Conservation (phyloP, 2,329 filamentous ascomycete genomes). For the Metarhizium guizhouense region DNA sequence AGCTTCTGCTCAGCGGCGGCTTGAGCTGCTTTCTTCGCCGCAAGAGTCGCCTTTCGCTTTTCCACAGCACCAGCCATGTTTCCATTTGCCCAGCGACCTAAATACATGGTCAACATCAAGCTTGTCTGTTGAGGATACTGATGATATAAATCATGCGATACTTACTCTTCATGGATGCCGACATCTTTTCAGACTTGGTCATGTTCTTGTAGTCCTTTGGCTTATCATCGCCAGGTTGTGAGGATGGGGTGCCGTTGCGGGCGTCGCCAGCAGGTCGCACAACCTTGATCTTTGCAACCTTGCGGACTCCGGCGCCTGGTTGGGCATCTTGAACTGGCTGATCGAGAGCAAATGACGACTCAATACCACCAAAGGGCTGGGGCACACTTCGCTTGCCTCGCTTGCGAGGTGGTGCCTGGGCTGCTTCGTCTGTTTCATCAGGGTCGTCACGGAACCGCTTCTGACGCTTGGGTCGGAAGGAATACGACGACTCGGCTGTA, state of each 20-base stretch:
- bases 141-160: neutral
- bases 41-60: constrained; percentile 51
- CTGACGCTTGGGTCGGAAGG: constrained; percentile 45
- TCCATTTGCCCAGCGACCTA: constrained; percentile 51
- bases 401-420: constrained; percentile 30
- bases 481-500: constrained; percentile 41
- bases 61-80: constrained; percentile 52
- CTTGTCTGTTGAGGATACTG: neutral
- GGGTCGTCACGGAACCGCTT: constrained; percentile 44
- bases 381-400: constrained; percentile 20
- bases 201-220: constrained; percentile 50
- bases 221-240: constrained; percentile 24
- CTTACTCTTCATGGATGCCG: constrained; percentile 55
- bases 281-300: constrained; percentile 30
- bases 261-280: constrained; percentile 19
- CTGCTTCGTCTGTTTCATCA: constrained; percentile 28
- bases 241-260: constrained; percentile 22
- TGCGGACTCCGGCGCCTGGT: constrained; percentile 16
- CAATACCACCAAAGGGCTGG: constrained; percentile 5
- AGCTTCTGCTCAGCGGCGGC: constrained; percentile 28
- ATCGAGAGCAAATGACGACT: constrained; percentile 10
- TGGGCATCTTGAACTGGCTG: constrained; percentile 14
- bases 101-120: constrained; percentile 13
- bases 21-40: constrained; percentile 46
- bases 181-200: constrained; percentile 60